A percentile compares a stretch with the other conserved stretches of the same genome.
Evolutionary conservation across 2,329 filamentous ascomycete genomes (phyloP).

Genomic region (Penicillium aurantiogriseum): DNA sequence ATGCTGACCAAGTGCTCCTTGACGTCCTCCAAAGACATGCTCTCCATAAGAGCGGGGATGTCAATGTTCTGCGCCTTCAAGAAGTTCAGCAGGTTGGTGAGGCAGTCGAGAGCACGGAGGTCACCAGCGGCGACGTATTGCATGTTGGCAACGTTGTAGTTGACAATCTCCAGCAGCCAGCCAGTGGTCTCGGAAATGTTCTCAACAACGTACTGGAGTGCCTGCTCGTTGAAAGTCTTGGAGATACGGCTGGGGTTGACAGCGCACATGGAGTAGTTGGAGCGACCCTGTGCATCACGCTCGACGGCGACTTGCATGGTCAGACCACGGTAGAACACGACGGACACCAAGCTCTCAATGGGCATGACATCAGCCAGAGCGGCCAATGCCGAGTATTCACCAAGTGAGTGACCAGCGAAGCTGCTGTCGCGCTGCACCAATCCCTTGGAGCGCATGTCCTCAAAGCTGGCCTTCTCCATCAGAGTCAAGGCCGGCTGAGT

Average conservation of each 20-base stretch:
- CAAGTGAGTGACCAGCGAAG: conserved; percentile 95
- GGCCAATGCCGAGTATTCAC: conserved; percentile 95
- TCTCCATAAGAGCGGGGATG: conserved; percentile 87
- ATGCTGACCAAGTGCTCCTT: conserved; percentile 88
- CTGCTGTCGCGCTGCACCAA: conserved; percentile 94
- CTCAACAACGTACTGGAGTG: conserved; percentile 92
- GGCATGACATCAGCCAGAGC: conserved; percentile 98
- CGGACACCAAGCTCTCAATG: conserved; percentile 97
- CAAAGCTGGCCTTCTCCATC: conserved; percentile 99
- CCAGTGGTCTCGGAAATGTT: conserved; percentile 90
- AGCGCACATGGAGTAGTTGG: conserved; percentile 76
- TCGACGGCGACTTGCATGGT: conserved; percentile 13
- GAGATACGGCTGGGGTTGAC: conserved; percentile 98
- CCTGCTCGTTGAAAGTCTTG: conserved; percentile 98
- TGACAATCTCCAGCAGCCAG: conserved; percentile 98
- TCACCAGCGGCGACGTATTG: conserved; percentile 68
- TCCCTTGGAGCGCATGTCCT: conserved; percentile 97
- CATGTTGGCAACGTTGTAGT: conserved; percentile 76
- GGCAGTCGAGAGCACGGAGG: conserved; percentile 63
- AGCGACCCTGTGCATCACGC: conserved; percentile 10
- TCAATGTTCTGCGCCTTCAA: conserved; percentile 97
- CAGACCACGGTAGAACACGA: conserved; percentile 91
- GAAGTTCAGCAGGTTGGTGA: conserved; percentile 84
- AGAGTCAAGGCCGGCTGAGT: conserved; percentile 95
- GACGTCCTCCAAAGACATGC: conserved; percentile 82